Evolutionary conservation across 78 protist species (phyloP), one percentile per base, ranked within the genome.

Genomic region (slime mould (Dictyostelium discoideum)): DNA sequence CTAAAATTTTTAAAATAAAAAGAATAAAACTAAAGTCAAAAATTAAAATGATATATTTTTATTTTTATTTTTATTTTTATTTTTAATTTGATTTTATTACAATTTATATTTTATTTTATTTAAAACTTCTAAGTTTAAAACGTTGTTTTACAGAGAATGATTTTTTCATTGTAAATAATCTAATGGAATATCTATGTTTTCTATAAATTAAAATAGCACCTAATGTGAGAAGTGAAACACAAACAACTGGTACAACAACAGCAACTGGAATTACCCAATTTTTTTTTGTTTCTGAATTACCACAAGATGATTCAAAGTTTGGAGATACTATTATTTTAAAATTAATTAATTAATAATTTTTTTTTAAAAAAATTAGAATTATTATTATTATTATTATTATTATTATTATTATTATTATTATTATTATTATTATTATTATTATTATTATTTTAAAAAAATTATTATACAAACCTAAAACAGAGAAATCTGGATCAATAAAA

Each of bases 401-500:
- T 32, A 32, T 32, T 32, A 32, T 32, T 32, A 32, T 32, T 32
- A 32, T 32, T 32, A 32, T 32, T 32, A 32, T 32, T 32, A 32
- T 32, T 32, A 32, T 32, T 32, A 32, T 32, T 32, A 32, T 32
- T 32, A 32, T 32, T 60, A 14, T 16, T 60, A 14, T 60, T 60
- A 20, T 60, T 60, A 20, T 60, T 60, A 20, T 60, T 60, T 60
- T 16, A 48, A 48, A 48, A 48, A 20, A 20, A 9, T 10, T 9
- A 3, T 32, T 32, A 24, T 67, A 67, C 76, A 16, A 37, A 74
- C 69, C 81, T 42, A 78, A 40, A 7, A 78, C 63, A 14, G 65
- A 42, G 5, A 78, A 78, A 44, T 78, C 92, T 42, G 92, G 92
- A 29, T 85, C 92, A 5, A 85, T n/a, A 4, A 85, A 42, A 85